Base-by-base conservation (phyloP, 2,329 filamentous ascomycete genomes). In the Penicillium sp. region DNA sequence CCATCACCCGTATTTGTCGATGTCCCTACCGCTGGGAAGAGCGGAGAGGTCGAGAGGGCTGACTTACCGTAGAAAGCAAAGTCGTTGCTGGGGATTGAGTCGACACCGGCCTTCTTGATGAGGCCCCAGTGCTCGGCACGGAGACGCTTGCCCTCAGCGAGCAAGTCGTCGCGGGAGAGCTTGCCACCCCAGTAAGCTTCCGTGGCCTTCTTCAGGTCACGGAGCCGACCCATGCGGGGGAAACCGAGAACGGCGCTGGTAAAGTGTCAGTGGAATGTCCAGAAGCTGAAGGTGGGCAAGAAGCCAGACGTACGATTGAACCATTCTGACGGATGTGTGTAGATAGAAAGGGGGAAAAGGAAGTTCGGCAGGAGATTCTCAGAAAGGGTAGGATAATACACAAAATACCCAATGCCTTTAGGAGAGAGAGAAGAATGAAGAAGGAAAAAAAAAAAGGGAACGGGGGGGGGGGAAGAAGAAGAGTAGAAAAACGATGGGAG, bases 121-220 rank as follows among this genome's bases (percentile, higher is more conserved):
- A 98, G 95, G 79, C 95, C 90, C 93, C 93, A 98, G 84, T 98
- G 93, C 67, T 86, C 90, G 61, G 90, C 81, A 79, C 93, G 88
- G 53, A 98, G 88, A 72, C 90, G 84, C 88, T 97, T 97, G 73
- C 87, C 93, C 84, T 97, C 93, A 54, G 83, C 81, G 62, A 97
- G 80, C 62, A 98, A 88, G 55, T 95, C 90, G 56, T 86, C 83
- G 69, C 90, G 88, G 57, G 88, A 90, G 73, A 95, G 80, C 81
- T 97, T 98, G 74, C 86, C 91, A 67, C 78, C 86, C 93, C 93
- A 98, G 77, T 85, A 98, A 73, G 91, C 89, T 77, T 98, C 93
- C 62, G 90, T 98, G 70, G 93, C 93, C 85, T 98, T 98, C 86
- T 98, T 98, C 73, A 98, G 84, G 82, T 98, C 93, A 84, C 93